Conservation (phyloP, 176 grass and related monocot genomes). For the Calamus simplicifolius region DNA sequence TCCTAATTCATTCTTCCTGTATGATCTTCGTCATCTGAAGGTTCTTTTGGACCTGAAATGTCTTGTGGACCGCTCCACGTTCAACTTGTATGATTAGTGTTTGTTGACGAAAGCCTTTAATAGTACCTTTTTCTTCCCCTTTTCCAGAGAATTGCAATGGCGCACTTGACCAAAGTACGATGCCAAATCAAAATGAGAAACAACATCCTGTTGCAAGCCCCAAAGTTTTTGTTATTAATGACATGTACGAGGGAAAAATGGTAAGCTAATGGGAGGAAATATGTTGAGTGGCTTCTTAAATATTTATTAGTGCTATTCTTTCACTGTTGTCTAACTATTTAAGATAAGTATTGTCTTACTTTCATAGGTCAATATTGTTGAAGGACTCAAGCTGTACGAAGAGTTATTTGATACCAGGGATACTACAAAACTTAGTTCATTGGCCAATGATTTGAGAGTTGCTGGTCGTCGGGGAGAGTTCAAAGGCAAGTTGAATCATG, state of each 20-base stretch:
- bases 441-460: constrained; percentile 72
- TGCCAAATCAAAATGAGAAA: constrained; percentile 23
- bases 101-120: too few relatives aligned
- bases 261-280: constrained; percentile 8
- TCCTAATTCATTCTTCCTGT: too few relatives aligned
- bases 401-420: constrained; percentile 46
- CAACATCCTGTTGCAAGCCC: constrained; percentile 22
- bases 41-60: too few relatives aligned
- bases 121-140: too few relatives aligned
- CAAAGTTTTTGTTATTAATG: constrained; percentile 46
- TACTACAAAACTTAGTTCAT: constrained; percentile 52
- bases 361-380: constrained; percentile 69
- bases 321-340: too few relatives aligned
- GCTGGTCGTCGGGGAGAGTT: constrained; percentile 38
- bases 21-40: too few relatives aligned
- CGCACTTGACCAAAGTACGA: neutral
- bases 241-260: constrained; percentile 55
- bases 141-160: neutral
- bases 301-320: too few relatives aligned
- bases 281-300: too few relatives aligned
- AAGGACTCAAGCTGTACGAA: constrained; percentile 91
- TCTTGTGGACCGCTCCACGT: too few relatives aligned
- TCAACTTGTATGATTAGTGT: too few relatives aligned
- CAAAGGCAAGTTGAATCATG: constrained; percentile 40
- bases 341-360: neutral